These are phyloP conservation scores for Bipolaris sorokiniana DNA, from an alignment of 2,329 filamentous ascomycete species.

Conservation along the genomic window DNA sequence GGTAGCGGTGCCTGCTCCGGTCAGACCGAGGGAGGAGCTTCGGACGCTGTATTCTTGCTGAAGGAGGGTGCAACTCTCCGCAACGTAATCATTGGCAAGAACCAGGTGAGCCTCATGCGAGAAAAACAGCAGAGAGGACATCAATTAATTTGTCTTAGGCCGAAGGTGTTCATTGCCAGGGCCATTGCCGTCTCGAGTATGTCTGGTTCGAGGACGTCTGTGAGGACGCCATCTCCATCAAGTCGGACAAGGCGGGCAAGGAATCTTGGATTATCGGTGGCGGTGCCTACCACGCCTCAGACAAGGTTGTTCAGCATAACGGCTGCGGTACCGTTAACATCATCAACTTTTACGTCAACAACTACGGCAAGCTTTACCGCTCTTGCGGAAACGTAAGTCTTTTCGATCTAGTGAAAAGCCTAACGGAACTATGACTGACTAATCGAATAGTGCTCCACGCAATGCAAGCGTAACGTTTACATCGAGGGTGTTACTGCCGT, in stretches of 20 bases:
- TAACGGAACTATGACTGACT: slow-evolving; percentile 2
- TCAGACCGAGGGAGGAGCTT: slow-evolving; percentile 28
- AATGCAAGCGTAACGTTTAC: slow-evolving; percentile 52
- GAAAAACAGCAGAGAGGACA: no score
- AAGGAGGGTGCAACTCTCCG: slow-evolving; percentile 56
- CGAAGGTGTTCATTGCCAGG: slow-evolving; percentile 60
- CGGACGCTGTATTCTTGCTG: slow-evolving; percentile 54
- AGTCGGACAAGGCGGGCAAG: slow-evolving; percentile 38
- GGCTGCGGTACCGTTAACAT: slow-evolving; percentile 49
- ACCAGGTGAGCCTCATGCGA: slow-evolving; percentile 36
- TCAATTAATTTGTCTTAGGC: slow-evolving; percentile 24
- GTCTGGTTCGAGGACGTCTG: slow-evolving; percentile 50
- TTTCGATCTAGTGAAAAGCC: not conserved
- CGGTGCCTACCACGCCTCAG: slow-evolving; percentile 46
- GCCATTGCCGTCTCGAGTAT: slow-evolving; percentile 53
- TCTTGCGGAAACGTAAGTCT: slow-evolving; percentile 50
- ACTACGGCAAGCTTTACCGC: slow-evolving; percentile 52
- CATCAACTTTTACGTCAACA: slow-evolving; percentile 41
- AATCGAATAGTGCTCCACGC: slow-evolving; percentile 48
- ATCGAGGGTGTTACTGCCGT: slow-evolving; percentile 52
- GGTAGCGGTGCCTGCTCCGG: slow-evolving; percentile 33
- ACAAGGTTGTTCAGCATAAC: slow-evolving; percentile 52
- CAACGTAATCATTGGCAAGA: slow-evolving; percentile 61
- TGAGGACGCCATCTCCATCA: slow-evolving; percentile 47
- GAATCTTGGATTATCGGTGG: slow-evolving; percentile 50